Evolutionary conservation across 441 rosid genomes (phyloP), one percentile per base, ranked within the genome.

Genomic region (Mallotus japonicus): DNA sequence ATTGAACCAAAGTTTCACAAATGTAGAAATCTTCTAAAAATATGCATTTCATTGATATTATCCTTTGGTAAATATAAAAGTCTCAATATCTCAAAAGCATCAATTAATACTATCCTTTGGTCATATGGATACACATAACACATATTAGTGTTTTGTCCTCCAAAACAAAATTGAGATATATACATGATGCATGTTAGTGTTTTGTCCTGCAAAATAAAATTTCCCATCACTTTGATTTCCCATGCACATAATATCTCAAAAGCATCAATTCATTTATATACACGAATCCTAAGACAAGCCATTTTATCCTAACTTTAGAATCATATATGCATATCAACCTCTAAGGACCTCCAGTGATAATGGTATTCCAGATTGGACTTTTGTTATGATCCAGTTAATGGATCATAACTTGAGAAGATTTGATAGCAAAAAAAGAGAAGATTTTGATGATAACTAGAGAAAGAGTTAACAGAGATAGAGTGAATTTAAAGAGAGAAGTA

Each of bases 261-360:
- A 42, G 62, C 55, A 53, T 63, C 13, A 63, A 47, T 46, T 8
- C 42, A 44, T 28, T 40, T n/a, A 32, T 5, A 28, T 47, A 42
- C n/a, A 58, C 5, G 7, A 15, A 8, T 70, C 55, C 57, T 64
- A 13, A 58, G 8, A 50, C 59, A 47, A 65, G n/a, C 28, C 50
- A 73, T 19, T 63, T 57, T 17, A 65, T 42, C 55, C 14, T 60
- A 71, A 60, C 47, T n/a, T 44, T n/a, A 53, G 22, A 66, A 28
- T 16, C 37, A 28, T 64, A 47, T 57, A 47, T 57, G 42, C 12
- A 58, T 51, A 58, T 70, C 42, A 46, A 46, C 65, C 65, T 58
- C 42, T n/a, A 16, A 46, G 22, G 44, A 58, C 44, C 57, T 17
- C 55, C 44, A 22, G 55, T 56, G 56, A 24, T 40, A 65, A 17